These are phyloP conservation scores for Bretziella fagacearum DNA, from an alignment of 2,329 filamentous ascomycete species.

Conservation along the genomic window DNA sequence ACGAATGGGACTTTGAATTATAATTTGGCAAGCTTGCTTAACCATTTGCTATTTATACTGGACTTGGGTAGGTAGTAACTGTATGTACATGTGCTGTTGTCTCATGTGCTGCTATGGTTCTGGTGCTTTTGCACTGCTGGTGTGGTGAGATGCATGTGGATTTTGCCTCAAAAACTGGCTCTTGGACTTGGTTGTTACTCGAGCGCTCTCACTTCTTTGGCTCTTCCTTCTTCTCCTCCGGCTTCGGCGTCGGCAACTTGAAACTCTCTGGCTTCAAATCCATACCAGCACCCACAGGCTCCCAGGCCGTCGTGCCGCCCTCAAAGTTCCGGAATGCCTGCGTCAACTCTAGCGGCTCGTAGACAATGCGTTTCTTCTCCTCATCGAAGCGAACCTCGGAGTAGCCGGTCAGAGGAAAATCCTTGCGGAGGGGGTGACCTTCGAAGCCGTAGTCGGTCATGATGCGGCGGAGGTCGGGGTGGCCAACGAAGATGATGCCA, in stretches of 20 bases:
- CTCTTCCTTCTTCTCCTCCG: slow-evolving; percentile 79
- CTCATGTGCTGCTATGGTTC: slow-evolving; percentile 3
- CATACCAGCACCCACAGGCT: slow-evolving; percentile 48
- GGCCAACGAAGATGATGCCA: slow-evolving; percentile 87
- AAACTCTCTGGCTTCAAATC: slow-evolving; percentile 73
- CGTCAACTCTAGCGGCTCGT: slow-evolving; percentile 91
- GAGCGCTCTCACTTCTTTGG: slow-evolving; percentile 59
- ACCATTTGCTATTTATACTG: not conserved
- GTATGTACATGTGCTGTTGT: slow-evolving; percentile 11
- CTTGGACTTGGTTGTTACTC: not conserved
- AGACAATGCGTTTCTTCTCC: slow-evolving; percentile 99
- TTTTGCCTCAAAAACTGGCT: not conserved
- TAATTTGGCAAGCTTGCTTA: too few relatives aligned
- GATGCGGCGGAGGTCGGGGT: slow-evolving; percentile 90
- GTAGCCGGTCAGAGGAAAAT: slow-evolving; percentile 95
- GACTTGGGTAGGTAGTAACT: slow-evolving; percentile 1
- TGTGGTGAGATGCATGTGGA: not conserved
- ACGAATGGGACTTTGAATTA: too few relatives aligned
- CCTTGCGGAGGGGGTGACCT: slow-evolving; percentile 90
- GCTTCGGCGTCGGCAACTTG: slow-evolving; percentile 89
- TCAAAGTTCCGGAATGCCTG: slow-evolving; percentile 99
- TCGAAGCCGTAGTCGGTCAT: slow-evolving; percentile 99
- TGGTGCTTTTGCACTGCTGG: slow-evolving; percentile 3
- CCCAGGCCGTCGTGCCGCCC: slow-evolving; percentile 59
- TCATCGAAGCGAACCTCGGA: slow-evolving; percentile 97